A percentile compares a stretch with the other conserved stretches of the same genome.
These are phyloP conservation scores for Endocladia muricata DNA, from an alignment of 31 red algal genomes.

Conservation along the genomic window DNA sequence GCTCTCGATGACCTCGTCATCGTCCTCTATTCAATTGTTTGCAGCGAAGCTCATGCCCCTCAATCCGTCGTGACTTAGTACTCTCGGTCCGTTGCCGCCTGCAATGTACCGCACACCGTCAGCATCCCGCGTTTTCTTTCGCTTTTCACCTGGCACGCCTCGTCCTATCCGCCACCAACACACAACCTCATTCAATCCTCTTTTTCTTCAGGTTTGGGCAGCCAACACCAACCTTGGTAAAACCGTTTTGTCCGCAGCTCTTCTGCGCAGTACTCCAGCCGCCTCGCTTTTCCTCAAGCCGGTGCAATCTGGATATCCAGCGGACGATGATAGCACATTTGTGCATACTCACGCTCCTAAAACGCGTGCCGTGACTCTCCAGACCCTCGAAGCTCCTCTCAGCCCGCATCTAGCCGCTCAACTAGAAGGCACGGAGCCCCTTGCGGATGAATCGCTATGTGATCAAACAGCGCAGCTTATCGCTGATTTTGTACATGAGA, in stretches of 20 bases:
- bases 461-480: constrained; percentile 4
- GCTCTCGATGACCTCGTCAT: too few species aligned
- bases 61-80: too few species aligned
- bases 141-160: too few species aligned
- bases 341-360: constrained; percentile 40
- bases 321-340: constrained; percentile 61
- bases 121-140: too few species aligned
- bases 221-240: constrained; percentile 95
- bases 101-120: too few species aligned
- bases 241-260: constrained; percentile 75
- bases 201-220: constrained; percentile 86
- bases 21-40: too few species aligned
- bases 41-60: too few species aligned
- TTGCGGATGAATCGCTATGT: constrained; percentile 31
- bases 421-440: not conserved
- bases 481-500: constrained; percentile 24
- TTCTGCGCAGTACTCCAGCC: constrained; percentile 31
- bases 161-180: too few species aligned
- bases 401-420: constrained; percentile 73
- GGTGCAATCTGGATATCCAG: constrained; percentile 87
- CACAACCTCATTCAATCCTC: not conserved
- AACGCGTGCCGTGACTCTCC: constrained; percentile 23
- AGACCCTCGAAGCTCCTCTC: constrained; percentile 34
- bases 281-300: constrained; percentile 83
- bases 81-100: too few species aligned